Evolutionary conservation across 495 filamentous ascomycete species (phyloP).

Genomic region (Neurospora intermedia): DNA sequence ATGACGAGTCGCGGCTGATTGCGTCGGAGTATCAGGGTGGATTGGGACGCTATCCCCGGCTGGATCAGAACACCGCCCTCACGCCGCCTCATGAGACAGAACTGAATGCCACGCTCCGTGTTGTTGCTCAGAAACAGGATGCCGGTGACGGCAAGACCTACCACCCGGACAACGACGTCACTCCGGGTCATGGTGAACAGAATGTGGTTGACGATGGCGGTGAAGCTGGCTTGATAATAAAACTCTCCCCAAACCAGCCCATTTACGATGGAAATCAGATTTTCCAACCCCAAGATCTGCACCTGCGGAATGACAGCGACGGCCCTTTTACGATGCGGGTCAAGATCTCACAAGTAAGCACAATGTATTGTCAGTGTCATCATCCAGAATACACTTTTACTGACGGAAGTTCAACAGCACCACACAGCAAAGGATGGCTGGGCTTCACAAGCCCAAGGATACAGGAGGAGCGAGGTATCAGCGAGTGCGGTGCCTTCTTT

Average conservation of each 20-base stretch:
- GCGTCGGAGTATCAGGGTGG: constrained; percentile 89
- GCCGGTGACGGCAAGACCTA: not conserved
- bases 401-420: not conserved
- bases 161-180: not conserved
- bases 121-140: constrained; percentile 1
- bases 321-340: not conserved
- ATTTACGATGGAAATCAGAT: not conserved
- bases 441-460: constrained; percentile 8
- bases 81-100: constrained; percentile 20
- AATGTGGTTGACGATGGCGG: not conserved
- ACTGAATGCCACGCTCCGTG: constrained; percentile 1
- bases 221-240: not conserved
- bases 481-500: constrained; percentile 18
- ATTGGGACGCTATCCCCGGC: constrained; percentile 56
- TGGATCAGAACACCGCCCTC: constrained; percentile 23
- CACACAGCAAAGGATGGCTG: not conserved
- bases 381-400: not conserved
- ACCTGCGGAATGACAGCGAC: not conserved
- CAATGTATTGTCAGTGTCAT: not conserved
- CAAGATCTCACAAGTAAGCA: not conserved
- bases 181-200: constrained; percentile 1
- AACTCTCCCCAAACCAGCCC: not conserved
- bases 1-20: constrained; percentile 84
- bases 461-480: constrained; percentile 21
- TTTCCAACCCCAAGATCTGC: not conserved